A percentile compares a stretch with the other conserved stretches of the same genome.
Evolutionary conservation across 306 rosid species (phyloP).

Genomic region (Phaseolus lunatus): DNA sequence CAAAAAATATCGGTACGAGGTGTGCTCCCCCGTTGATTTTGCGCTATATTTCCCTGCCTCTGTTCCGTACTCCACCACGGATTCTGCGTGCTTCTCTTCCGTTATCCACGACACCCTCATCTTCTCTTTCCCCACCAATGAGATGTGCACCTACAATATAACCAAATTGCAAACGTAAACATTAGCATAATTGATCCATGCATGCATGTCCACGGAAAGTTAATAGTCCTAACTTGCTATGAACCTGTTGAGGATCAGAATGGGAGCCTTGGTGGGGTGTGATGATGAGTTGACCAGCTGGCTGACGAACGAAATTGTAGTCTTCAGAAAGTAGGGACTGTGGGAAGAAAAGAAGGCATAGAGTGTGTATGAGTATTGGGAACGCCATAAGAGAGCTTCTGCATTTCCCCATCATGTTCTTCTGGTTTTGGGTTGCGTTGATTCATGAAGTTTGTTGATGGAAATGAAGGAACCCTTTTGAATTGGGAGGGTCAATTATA

Average conservation of each 20-base stretch:
- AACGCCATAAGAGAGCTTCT: neutral
- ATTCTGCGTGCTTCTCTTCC: conserved; percentile 40
- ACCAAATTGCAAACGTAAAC: neutral
- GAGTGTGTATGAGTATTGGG: conserved; percentile 43
- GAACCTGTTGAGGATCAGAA: conserved; percentile 63
- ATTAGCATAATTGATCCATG: too few relatives aligned
- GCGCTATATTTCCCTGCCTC: conserved; percentile 43
- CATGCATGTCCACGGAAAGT: too few relatives aligned
- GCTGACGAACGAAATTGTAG: conserved; percentile 45
- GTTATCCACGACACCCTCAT: conserved; percentile 83
- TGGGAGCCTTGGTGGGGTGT: conserved; percentile 48
- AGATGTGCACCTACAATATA: conserved; percentile 66
- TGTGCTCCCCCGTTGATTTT: conserved; percentile 31
- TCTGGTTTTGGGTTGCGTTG: neutral
- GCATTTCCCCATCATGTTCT: conserved; percentile 28
- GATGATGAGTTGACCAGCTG: conserved; percentile 44
- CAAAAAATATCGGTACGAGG: conserved; percentile 47
- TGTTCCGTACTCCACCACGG: conserved; percentile 55
- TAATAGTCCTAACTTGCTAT: neutral
- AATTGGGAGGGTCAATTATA: conserved; percentile 6
- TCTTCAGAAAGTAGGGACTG: conserved; percentile 41
- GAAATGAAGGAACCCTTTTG: neutral
- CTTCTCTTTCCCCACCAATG: conserved; percentile 67
- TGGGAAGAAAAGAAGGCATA: conserved; percentile 46
- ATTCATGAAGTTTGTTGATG: conserved; percentile 5